Evolutionary conservation across 352 stramenopile species (phyloP), one percentile per base, ranked within the genome.

Genomic region (Halophytophthora batemanensis): DNA sequence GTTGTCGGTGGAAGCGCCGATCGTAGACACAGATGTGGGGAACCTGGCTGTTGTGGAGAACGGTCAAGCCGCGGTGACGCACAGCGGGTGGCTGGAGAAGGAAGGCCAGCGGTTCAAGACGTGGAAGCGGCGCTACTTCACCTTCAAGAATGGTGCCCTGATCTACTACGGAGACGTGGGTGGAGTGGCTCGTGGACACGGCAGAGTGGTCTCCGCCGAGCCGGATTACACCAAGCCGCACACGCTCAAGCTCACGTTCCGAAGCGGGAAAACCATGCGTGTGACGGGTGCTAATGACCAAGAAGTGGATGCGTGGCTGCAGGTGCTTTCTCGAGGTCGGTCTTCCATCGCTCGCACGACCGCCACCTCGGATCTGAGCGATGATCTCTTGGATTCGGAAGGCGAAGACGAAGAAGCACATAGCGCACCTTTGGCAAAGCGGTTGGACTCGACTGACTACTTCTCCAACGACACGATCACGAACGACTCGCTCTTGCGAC

Each of bases 81-180:
- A 79, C 48, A 88, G 71, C 54, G 82, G 82, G 1, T 92, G 79
- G 78, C 64, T 92, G 17, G 70, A 87, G 55, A 90, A 89, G 46
- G 82, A 92, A 66, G 79, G 82, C 0, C 72, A 80, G 28, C 66
- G 61, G 2, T 86, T 89, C 56, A 89, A 86, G 71, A 90, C 71
- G 6, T 92, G 82, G 82, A 92, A 89, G 56, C 59, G 53, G 15
- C 70, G 79, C 2, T 92, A 82, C 49, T 92, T 92, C 35, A 86
- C 77, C 10, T 56, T 87, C 46, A 82, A 84, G 43, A 83, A 83
- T 17, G 73, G 72, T 7, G 72, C 74, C 15, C 59, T 91, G 41
- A 86, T 89, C 52, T 91, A 89, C 50, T 91, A 82, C 42, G 79
- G 59, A 33, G 77, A 87, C 18, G 56, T 81, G 11, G 74, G 78